Conservation (phyloP, 768 basidiomycete species). For the Psilocybe tampanensis region DNA sequence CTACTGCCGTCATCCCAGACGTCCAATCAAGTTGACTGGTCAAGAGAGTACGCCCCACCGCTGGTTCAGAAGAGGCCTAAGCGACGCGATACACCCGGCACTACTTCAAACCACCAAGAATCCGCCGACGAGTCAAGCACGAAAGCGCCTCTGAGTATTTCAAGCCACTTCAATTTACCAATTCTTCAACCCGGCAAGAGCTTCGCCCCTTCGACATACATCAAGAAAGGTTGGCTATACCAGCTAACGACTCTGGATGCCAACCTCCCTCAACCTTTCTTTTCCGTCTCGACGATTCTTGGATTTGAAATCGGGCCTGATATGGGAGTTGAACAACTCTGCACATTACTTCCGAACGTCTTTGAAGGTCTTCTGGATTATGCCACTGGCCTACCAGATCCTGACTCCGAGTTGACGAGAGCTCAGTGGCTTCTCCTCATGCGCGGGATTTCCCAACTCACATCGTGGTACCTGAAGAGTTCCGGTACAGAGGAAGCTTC, state of each 20-base stretch:
- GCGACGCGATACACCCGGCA: neutral
- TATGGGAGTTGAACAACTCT: conserved; percentile 47
- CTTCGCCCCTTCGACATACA: conserved; percentile 54
- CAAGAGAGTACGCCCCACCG: neutral
- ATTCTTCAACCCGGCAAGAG: conserved; percentile 52
- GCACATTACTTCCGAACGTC: conserved; percentile 44
- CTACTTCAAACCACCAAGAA: neutral
- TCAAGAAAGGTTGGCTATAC: conserved; percentile 61
- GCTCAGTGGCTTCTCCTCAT: conserved; percentile 43
- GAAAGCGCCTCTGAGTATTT: conserved; percentile 26
- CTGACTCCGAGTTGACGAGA: conserved; percentile 27
- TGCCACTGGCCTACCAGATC: conserved; percentile 37
- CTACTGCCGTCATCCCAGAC: conserved; percentile 23
- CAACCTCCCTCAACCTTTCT: conserved; percentile 26
- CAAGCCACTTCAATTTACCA: conserved; percentile 54
- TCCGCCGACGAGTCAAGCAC: neutral
- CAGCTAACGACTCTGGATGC: conserved; percentile 51
- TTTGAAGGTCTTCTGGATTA: conserved; percentile 46
- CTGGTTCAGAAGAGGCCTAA: neutral
- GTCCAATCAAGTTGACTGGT: neutral
- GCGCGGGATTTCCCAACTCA: conserved; percentile 42
- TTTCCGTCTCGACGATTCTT: conserved; percentile 33
- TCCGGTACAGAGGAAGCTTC: conserved; percentile 33
- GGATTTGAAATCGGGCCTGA: conserved; percentile 46
- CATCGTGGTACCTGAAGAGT: conserved; percentile 46